phyloP scores from a whole-genome alignment of 1,284 basidiomycete genomes.

The Sporisorium reilianum region DNA sequence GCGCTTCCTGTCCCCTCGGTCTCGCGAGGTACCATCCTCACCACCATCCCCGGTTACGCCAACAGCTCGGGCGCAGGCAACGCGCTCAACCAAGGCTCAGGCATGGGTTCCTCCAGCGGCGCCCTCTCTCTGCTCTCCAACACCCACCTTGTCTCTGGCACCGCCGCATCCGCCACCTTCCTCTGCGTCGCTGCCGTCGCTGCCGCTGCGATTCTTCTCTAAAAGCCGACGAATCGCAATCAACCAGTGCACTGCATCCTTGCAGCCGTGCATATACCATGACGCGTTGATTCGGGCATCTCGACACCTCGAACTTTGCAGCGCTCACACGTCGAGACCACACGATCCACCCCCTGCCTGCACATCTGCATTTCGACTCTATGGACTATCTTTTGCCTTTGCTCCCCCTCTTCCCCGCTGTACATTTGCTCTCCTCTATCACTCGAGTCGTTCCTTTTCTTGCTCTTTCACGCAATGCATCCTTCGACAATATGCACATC shows the following conservation, averaged over 20 bases:
- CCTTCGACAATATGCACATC: not conserved
- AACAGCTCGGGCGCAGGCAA: slow-evolving; percentile 30
- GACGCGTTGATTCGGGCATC: too few species aligned
- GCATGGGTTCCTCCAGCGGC: slow-evolving; percentile 28
- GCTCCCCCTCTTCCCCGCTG: slow-evolving; percentile 1
- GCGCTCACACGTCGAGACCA: not conserved
- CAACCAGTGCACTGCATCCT: too few species aligned
- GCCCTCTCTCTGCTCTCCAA: slow-evolving; percentile 30
- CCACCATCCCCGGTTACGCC: slow-evolving; percentile 52
- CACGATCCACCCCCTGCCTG: not conserved
- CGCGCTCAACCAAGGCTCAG: slow-evolving; percentile 28
- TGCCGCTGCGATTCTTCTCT: slow-evolving; percentile 34
- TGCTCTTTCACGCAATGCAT: slow-evolving; percentile 21
- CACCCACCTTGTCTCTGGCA: slow-evolving; percentile 25
- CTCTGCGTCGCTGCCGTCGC: slow-evolving; percentile 26
- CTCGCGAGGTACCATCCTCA: slow-evolving; percentile 52
- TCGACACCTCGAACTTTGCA: not conserved
- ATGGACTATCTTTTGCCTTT: slow-evolving; percentile 21
- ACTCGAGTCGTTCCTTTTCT: slow-evolving; percentile 15
- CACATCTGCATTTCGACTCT: slow-evolving; percentile 1
- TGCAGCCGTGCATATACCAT: too few species aligned
- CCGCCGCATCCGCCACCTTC: slow-evolving; percentile 21
- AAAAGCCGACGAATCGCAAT: too few species aligned
- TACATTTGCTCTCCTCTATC: slow-evolving; percentile 11
- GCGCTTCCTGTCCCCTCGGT: slow-evolving; percentile 34